Percentiles rank a stretch among this genome's conserved stretches.
phyloP scores from a whole-genome alignment of 75 land plant species.

The Chamaecyparis obtusa region DNA sequence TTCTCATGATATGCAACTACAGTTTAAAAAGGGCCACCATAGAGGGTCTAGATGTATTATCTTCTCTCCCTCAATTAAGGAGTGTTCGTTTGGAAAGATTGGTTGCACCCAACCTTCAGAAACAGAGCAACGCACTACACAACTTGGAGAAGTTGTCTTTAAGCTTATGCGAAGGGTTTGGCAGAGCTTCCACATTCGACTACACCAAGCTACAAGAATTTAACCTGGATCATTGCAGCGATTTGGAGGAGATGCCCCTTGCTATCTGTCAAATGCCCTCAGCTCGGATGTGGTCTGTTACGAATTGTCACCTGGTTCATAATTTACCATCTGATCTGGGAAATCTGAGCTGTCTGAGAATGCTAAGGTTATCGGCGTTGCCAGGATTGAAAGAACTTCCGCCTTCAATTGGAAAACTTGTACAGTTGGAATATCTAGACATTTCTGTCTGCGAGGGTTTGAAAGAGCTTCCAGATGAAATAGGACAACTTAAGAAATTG shows the following conservation, averaged over 20 bases:
- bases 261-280: slow-evolving; percentile 24
- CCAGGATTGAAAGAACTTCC: slow-evolving; percentile 41
- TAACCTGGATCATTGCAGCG: slow-evolving; percentile 50
- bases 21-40: slow-evolving; percentile 19
- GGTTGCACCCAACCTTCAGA: slow-evolving; percentile 19
- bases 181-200: slow-evolving; percentile 10
- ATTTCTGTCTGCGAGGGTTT: slow-evolving; percentile 46
- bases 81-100: slow-evolving; percentile 55
- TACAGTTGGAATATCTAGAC: slow-evolving; percentile 39
- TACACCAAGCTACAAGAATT: slow-evolving; percentile 34
- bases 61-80: slow-evolving; percentile 28
- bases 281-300: slow-evolving; percentile 30
- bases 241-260: slow-evolving; percentile 37
- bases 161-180: slow-evolving; percentile 31
- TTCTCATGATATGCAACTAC: slow-evolving; percentile 38
- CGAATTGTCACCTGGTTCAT: slow-evolving; percentile 43
- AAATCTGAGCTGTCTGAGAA: slow-evolving; percentile 21
- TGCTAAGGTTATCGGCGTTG: slow-evolving; percentile 43
- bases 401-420: slow-evolving; percentile 25
- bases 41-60: slow-evolving; percentile 26
- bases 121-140: slow-evolving; percentile 17
- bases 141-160: slow-evolving; percentile 39
- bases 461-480: slow-evolving; percentile 41
- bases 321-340: slow-evolving; percentile 49
- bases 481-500: slow-evolving; percentile 30